Percentiles rank a stretch among this genome's conserved stretches.
Evolutionary conservation across 805 yeast species (phyloP).

Genomic region (Brettanomyces nanus): DNA sequence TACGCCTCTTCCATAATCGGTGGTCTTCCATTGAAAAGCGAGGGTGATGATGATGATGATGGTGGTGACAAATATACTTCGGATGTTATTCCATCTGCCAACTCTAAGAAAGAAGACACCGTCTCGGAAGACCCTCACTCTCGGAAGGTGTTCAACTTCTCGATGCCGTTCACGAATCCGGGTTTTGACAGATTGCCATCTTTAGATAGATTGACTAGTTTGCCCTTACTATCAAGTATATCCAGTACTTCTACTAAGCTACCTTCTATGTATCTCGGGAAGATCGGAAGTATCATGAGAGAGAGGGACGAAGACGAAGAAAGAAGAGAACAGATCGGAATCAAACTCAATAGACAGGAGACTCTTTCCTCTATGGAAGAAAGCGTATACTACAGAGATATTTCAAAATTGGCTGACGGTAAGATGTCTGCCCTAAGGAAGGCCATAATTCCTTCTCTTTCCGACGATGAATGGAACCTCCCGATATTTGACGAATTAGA

Average conservation of each 20-base stretch:
- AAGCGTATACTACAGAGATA: conserved; percentile 42
- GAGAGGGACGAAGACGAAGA: conserved; percentile 19
- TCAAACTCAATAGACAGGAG: conserved; percentile 43
- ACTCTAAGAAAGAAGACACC: conserved; percentile 27
- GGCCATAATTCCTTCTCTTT: conserved; percentile 33
- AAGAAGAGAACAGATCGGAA: conserved; percentile 27
- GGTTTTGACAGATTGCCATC: conserved; percentile 7
- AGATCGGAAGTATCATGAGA: conserved; percentile 3
- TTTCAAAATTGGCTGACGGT: conserved; percentile 55
- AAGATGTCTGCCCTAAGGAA: conserved; percentile 63
- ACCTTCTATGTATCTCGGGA: not conserved
- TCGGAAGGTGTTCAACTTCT: conserved; percentile 39
- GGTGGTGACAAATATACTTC: conserved; percentile 4
- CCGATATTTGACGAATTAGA: conserved; percentile 48
- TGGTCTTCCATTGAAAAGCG: conserved; percentile 6
- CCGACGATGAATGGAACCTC: conserved; percentile 8
- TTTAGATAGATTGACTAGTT: not conserved
- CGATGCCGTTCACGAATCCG: conserved; percentile 50
- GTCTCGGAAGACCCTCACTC: conserved; percentile 15
- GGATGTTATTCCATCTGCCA: too few species aligned
- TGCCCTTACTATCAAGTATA: not conserved
- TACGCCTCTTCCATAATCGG: conserved; percentile 15
- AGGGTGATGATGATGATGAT: conserved; percentile 2
- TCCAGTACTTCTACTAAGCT: conserved; percentile 3
- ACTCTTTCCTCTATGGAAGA: conserved; percentile 59